Percentiles rank a stretch among this genome's conserved stretches.
Conservation (phyloP, 108 stramenopile genomes). For the Aurantiochytrium sp. region DNA sequence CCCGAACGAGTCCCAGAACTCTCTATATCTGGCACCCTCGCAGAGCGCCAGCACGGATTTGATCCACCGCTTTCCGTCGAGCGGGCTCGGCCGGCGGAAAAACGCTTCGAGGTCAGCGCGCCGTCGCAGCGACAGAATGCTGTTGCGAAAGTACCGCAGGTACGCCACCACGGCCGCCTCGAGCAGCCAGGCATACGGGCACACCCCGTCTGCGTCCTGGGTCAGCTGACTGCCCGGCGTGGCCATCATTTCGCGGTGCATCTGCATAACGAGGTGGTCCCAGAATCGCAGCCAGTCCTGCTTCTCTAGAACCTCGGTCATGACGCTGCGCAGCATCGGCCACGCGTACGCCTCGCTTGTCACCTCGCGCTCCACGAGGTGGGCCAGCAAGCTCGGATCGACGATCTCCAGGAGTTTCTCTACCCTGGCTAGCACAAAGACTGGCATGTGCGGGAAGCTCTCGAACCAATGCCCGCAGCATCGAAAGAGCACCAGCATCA, state of each 20-base stretch:
- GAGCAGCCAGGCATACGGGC: background rate
- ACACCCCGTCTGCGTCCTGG: background rate
- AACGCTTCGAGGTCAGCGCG: background rate
- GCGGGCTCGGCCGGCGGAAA: background rate
- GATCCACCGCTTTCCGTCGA: background rate
- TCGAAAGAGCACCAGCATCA: conserved; percentile 34
- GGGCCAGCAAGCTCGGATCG: conserved; percentile 30
- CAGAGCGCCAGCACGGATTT: background rate
- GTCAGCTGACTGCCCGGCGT: too few species aligned
- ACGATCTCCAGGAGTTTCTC: conserved; percentile 21
- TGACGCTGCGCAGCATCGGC: conserved; percentile 32
- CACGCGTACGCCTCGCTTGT: conserved; percentile 27
- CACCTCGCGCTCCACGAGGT: background rate
- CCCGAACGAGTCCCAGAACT: background rate
- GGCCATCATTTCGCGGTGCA: background rate
- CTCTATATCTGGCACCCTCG: background rate
- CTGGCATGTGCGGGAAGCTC: conserved; percentile 41
- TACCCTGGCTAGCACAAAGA: conserved; percentile 23
- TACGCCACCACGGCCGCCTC: conserved; percentile 17
- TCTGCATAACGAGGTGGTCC: conserved; percentile 36
- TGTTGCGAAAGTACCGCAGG: conserved; percentile 26
- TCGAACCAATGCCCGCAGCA: conserved; percentile 39
- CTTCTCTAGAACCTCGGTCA: conserved; percentile 35
- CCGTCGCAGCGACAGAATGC: background rate
- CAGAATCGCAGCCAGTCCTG: conserved; percentile 36